Base-by-base conservation (phyloP, 208 protist genomes). In the Porcisia hertigi region DNA sequence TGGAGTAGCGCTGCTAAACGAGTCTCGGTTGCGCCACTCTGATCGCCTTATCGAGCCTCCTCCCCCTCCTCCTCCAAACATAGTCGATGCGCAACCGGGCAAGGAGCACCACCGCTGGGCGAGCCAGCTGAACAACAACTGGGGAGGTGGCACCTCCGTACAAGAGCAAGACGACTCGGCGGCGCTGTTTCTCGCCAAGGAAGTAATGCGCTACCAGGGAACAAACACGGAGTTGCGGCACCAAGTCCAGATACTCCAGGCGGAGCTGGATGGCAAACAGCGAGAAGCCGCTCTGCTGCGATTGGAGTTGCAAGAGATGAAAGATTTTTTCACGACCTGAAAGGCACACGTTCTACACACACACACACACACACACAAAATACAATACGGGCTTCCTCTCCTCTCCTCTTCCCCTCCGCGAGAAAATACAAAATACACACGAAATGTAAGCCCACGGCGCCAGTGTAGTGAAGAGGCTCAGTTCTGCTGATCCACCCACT, bases 261-360 rank as follows among this genome's bases (percentile, higher is more conserved):
- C 80, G 8, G 75, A 88, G 62, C 73, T 94, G 43, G 88, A 96
- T 55, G 64, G 73, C 2, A 90, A 94, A 60, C 63, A 85, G 59
- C 86, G 87, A 7, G 90, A 94, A 73, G 64, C 86, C 34, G 85
- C 88, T 7, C 81, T 94, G 78, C 65, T 96, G 59, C 90, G 92
- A 0, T 54, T 89, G 20, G 88, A 96, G 73, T 75, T 96, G 14
- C 73, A 92, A 12, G 82, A 92, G 43, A 80, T 91, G 67, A 80
- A 87, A 9, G 76, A 87, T 6, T 59, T 80, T 18, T 78, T 73
- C 69, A 74, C 73, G 8, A 64, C 64, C 25, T 75, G 60, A 59
- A 72, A 57, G 25, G 12, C 55, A 60, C 23, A 6, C 55, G 12
- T 34, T 30, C 6, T 34, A n/a, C 18, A n/a, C 18, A 60, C 55